Evolutionary conservation across 306 rosid genomes (phyloP), one percentile per base, ranked within the genome.

Genomic region (Lithocarpus polystachyus): DNA sequence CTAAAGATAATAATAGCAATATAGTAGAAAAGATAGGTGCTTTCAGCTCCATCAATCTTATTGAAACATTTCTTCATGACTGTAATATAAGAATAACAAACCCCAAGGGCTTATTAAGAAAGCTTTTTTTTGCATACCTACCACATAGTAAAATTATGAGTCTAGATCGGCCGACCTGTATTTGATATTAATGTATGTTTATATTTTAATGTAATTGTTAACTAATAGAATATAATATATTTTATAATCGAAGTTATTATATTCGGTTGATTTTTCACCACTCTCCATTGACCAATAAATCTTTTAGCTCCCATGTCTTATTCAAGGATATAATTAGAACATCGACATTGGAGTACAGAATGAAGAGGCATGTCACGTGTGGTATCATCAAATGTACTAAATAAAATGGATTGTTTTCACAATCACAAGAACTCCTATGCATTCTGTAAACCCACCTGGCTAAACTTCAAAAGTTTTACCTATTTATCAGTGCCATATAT

Each of bases 191-290:
- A 77, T 29, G 40, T 3, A 4, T 78, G 12, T 28, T 68, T 28
- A 29, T 72, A 43, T 57, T 81, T 52, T 77, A 23, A 23, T 37
- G 53, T 12, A 28, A 65, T 68, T 22, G 48, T 52, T 55, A 35
- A 72, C 77, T 43, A 48, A 55, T 23, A 71, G 55, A 70, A 78
- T 85, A 78, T 37, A 78, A 71, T 71, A 45, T 43, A 23, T 81
- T 60, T 71, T 65, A 68, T 35, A 65, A 75, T 69, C 45, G 11
- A 40, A 52, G 74, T 56, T 67, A 74, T 23, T 68, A n/a, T 64
- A 64, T 3, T 54, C 56, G 60, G 22, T 48, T 61, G 45, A 26
- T 14, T 51, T 60, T 59, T 60, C 33, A 52, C 24, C 73, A 37
- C 23, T 76, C 68, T 71, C 43, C 20, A 40, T 22, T 24, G 35